Evolutionary conservation across 345 rosid species (phyloP).

Genomic region (Citrus maxima): DNA sequence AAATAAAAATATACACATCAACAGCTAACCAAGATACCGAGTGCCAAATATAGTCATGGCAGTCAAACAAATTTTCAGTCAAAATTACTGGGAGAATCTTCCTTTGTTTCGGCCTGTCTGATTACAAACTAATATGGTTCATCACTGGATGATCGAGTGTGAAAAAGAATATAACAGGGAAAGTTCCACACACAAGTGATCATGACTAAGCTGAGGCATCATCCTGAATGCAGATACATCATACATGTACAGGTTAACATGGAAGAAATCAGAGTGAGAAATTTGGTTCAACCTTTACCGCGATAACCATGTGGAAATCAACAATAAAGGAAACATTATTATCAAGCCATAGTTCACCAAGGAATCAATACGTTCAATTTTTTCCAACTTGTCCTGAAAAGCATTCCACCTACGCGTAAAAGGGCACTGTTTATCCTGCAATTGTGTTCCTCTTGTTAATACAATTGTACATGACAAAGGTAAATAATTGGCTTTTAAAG

Average conservation of each 20-base stretch:
- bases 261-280: not conserved
- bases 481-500: not conserved
- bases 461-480: not conserved
- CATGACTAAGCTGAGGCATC: not conserved
- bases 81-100: not conserved
- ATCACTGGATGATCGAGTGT: not conserved
- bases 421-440: slow-evolving; percentile 51
- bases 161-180: not conserved
- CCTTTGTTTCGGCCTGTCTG: not conserved
- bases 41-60: not conserved
- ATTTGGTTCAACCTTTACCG: slow-evolving; percentile 11
- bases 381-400: slow-evolving; percentile 33
- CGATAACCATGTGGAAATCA: slow-evolving; percentile 39
- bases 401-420: slow-evolving; percentile 30
- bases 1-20: not conserved
- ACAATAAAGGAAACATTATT: slow-evolving; percentile 47
- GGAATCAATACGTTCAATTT: slow-evolving; percentile 46
- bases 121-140: not conserved
- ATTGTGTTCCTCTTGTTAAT: slow-evolving; percentile 1
- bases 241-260: not conserved
- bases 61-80: not conserved
- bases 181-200: not conserved
- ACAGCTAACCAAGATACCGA: not conserved
- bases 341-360: slow-evolving; percentile 60
- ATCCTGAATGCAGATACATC: not conserved